These are phyloP conservation scores for Fagopyrum homotropicum DNA, from an alignment of 148 eudicot genomes.

Conservation along the genomic window DNA sequence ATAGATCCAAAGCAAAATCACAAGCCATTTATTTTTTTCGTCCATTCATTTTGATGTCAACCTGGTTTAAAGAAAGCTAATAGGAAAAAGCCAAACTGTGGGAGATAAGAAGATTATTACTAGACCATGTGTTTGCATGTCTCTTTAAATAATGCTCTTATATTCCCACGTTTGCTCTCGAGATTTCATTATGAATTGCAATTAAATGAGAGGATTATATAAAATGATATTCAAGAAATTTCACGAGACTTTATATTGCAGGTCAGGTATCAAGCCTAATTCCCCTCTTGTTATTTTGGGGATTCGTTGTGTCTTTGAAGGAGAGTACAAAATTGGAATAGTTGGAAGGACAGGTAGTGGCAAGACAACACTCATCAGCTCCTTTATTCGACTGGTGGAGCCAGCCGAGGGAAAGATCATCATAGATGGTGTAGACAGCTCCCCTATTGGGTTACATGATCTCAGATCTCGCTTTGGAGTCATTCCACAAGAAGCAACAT, in stretches of 20 bases:
- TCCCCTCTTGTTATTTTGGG: constrained; percentile 35
- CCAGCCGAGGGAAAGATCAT: constrained; percentile 16
- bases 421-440: constrained; percentile 15
- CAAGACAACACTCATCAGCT: constrained; percentile 30
- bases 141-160: too few species aligned
- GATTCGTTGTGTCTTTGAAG: constrained; percentile 33
- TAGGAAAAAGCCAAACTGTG: too few species aligned
- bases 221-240: neutral
- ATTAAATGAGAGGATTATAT: neutral
- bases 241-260: neutral
- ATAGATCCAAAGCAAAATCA: too few species aligned
- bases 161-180: neutral
- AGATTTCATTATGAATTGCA: neutral
- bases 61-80: too few species aligned
- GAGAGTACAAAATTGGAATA: constrained; percentile 37
- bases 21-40: too few species aligned
- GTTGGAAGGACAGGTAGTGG: constrained; percentile 35
- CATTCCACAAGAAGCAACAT: constrained; percentile 18
- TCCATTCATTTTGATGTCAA: too few species aligned
- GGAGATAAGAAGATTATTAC: too few species aligned
- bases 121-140: neutral
- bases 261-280: constrained; percentile 29
- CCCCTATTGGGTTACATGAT: constrained; percentile 16
- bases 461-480: constrained; percentile 13
- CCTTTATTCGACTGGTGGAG: constrained; percentile 22